Percentiles rank a stretch among this genome's conserved stretches.
Conservation (phyloP, 2,329 filamentous ascomycete genomes). For the Cryphonectria radicalis region DNA sequence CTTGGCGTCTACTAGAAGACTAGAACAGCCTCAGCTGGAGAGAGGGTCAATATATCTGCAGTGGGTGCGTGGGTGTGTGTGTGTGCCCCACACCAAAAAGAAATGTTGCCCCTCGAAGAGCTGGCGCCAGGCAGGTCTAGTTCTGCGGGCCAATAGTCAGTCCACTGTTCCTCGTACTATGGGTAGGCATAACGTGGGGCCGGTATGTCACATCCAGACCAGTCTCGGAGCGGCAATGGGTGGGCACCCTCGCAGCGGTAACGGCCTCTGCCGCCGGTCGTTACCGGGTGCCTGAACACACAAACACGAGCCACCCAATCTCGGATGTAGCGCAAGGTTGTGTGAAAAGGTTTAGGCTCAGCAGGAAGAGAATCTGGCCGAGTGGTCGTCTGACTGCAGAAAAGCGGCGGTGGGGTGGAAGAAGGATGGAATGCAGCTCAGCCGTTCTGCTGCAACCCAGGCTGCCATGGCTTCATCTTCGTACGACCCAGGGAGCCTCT, state of each 20-base stretch:
- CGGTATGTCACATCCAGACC: conserved; percentile 8
- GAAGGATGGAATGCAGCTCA: conserved; percentile 1
- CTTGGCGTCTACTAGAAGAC: conserved; percentile 6
- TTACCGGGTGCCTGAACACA: conserved; percentile 3
- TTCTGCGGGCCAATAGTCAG: conserved; percentile 9
- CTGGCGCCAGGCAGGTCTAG: neutral
- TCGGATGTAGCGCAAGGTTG: neutral
- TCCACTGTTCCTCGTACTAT: neutral
- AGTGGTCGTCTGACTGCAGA: neutral
- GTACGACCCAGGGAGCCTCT: neutral
- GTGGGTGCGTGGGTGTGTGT: neutral
- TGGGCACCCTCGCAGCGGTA: neutral
- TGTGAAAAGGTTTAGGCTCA: too few relatives aligned
- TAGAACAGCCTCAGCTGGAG: conserved; percentile 1
- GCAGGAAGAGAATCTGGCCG: neutral
- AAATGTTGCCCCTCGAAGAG: neutral
- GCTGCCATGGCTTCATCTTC: neutral
- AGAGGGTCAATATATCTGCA: conserved; percentile 16
- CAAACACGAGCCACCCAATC: conserved; percentile 15
- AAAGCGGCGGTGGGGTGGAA: neutral
- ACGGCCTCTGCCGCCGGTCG: neutral
- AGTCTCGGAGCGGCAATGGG: conserved; percentile 5
- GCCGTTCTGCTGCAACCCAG: neutral
- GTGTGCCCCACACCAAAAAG: neutral
- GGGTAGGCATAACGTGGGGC: neutral